phyloP scores from a whole-genome alignment of 805 yeast genomes.

The Vanderwaltozyma polyspora region DNA sequence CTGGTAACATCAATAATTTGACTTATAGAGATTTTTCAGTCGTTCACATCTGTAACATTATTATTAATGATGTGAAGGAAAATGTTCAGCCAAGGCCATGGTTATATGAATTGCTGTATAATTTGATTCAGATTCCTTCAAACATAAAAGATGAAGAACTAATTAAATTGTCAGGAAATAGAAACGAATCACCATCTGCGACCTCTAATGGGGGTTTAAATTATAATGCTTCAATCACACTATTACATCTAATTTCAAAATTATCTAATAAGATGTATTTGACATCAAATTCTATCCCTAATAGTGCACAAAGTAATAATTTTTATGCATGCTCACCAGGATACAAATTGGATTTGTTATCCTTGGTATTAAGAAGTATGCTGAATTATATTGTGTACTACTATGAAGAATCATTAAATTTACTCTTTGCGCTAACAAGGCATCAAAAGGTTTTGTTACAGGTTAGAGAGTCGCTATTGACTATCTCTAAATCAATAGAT shows the following conservation, averaged over 20 bases:
- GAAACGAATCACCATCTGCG: constrained; percentile 8
- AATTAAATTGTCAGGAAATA: constrained; percentile 20
- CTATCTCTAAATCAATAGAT: constrained; percentile 12
- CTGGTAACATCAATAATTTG: constrained; percentile 28
- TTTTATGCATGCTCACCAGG: constrained; percentile 17
- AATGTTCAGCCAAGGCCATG: constrained; percentile 30
- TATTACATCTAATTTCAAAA: constrained; percentile 33
- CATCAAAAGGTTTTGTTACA: constrained; percentile 27
- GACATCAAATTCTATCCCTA: constrained; percentile 11
- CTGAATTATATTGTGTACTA: constrained; percentile 40
- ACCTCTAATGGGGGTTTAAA: constrained; percentile 28
- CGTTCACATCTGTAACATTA: constrained; percentile 37
- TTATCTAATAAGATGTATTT: constrained; percentile 19
- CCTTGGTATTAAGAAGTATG: constrained; percentile 46
- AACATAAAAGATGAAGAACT: constrained; percentile 10
- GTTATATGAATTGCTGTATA: constrained; percentile 49
- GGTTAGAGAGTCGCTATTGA: constrained; percentile 14
- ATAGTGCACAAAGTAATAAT: background rate
- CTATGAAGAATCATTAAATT: constrained; percentile 42
- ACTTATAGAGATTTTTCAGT: constrained; percentile 58
- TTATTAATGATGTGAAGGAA: constrained; percentile 30
- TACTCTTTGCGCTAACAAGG: constrained; percentile 38
- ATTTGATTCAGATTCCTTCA: constrained; percentile 38
- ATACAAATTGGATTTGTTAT: constrained; percentile 43
- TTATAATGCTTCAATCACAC: constrained; percentile 39